Conservation (phyloP, 352 stramenopile genomes). For the Phytophthora vignae region DNA sequence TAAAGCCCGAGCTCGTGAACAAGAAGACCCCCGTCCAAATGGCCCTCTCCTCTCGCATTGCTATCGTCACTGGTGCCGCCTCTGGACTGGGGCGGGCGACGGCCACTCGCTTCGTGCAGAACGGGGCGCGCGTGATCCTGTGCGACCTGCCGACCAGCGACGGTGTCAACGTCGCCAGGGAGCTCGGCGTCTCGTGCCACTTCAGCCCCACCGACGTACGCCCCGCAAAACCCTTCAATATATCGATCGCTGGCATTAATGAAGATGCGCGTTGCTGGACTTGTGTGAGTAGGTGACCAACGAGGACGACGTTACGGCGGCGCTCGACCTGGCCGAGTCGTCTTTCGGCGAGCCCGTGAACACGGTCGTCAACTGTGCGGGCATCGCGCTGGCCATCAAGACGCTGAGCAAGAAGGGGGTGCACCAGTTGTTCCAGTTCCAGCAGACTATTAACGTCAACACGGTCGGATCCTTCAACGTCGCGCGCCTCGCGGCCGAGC, state of each 20-base stretch:
- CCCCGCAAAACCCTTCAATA: too few relatives aligned
- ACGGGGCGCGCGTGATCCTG: slow-evolving; percentile 92
- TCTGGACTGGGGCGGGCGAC: slow-evolving; percentile 95
- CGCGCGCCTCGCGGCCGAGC: slow-evolving; percentile 93
- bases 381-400: slow-evolving; percentile 93
- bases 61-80: slow-evolving; percentile 93
- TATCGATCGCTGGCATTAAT: background rate
- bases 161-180: slow-evolving; percentile 76
- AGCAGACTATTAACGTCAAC: slow-evolving; percentile 97
- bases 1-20: background rate
- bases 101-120: slow-evolving; percentile 89
- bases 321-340: slow-evolving; percentile 92
- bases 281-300: slow-evolving; percentile 85
- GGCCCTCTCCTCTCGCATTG: slow-evolving; percentile 73
- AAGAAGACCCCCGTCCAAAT: slow-evolving; percentile 33
- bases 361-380: slow-evolving; percentile 96
- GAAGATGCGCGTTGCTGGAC: background rate
- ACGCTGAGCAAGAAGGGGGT: slow-evolving; percentile 93
- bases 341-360: slow-evolving; percentile 94
- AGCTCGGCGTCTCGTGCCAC: slow-evolving; percentile 81
- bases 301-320: slow-evolving; percentile 88
- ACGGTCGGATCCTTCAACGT: slow-evolving; percentile 98
- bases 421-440: slow-evolving; percentile 94
- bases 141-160: slow-evolving; percentile 92
- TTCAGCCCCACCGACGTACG: slow-evolving; percentile 82